Evolutionary conservation across 2,329 filamentous ascomycete genomes (phyloP), one percentile per base, ranked within the genome.

Genomic region (Epichloe sylvatica): DNA sequence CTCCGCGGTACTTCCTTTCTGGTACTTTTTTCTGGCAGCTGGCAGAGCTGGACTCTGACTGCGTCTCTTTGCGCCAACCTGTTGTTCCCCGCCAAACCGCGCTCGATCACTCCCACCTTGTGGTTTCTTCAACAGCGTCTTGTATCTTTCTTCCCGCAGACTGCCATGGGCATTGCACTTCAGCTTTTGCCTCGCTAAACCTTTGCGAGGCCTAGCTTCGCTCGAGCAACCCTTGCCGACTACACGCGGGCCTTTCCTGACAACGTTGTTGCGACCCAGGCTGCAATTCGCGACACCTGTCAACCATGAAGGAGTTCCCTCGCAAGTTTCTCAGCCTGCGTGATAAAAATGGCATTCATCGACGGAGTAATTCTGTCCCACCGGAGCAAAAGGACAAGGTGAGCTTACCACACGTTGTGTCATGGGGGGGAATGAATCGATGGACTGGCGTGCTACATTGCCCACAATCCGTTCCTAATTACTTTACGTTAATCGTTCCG

Each of bases 321-420:
- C 80, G 77, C 62, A 80, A 83, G 59, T 81, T 88, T 63, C 78
- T 86, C 52, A 85, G 78, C 64, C 73, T 83, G 57, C 78, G 83
- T 56, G 84, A 86, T 59, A 87, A 78, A 67, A 73, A 72, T 63
- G 71, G 68, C 52, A 56, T 62, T 37, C 74, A 78, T 56, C 70
- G 69, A 51, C 73, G 76, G 52, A 73, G 71, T 59, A 78, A 75
- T 58, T 80, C 77, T 44, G 70, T 71, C 19, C 75, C 80, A 49
- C 70, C 74, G 23, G 64, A 67, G 23, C 70, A 49, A 42, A 60
- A 57, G 55, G 55, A 70, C 54, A 80, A 76, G 70, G 77, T 78
- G 65, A 52, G 64, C 57, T 49, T 41, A 40, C 19, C 19, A 42
- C 17, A 41, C 21, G 19, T 17, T 30, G 7, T 38, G 9, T n/a